These are phyloP conservation scores for Neurospora sp. DNA, from an alignment of 495 filamentous ascomycete genomes.

Conservation along the genomic window DNA sequence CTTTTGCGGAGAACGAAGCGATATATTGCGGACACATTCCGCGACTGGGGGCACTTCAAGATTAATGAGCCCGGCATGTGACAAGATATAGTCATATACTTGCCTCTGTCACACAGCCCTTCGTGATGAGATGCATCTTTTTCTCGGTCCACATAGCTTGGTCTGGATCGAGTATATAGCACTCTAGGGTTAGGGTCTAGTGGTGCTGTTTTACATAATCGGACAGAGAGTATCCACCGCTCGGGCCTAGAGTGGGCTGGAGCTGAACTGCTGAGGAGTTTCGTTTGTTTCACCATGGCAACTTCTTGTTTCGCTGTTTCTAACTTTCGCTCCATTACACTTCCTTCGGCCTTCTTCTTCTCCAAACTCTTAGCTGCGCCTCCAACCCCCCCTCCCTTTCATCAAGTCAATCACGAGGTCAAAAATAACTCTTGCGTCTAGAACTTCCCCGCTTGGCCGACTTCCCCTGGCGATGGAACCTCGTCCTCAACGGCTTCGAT, in stretches of 20 bases:
- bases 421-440: neutral
- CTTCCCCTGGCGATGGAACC: neutral
- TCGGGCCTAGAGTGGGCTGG: neutral
- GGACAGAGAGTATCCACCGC: neutral
- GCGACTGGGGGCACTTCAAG: neutral
- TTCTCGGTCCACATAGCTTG: neutral
- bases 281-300: neutral
- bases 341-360: neutral
- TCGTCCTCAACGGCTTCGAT: neutral
- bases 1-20: neutral
- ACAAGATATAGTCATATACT: neutral
- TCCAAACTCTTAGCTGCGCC: neutral
- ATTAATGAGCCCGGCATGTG: neutral
- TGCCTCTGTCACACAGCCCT: neutral
- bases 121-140: neutral
- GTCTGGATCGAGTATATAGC: neutral
- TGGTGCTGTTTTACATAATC: neutral
- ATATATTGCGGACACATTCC: neutral
- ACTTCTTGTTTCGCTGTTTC: neutral
- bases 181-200: neutral
- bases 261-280: neutral
- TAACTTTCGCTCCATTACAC: neutral
- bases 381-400: neutral
- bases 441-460: neutral
- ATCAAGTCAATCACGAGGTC: neutral